Conservation (phyloP, 2,329 filamentous ascomycete genomes). For the Geoglossum cookeanum region DNA sequence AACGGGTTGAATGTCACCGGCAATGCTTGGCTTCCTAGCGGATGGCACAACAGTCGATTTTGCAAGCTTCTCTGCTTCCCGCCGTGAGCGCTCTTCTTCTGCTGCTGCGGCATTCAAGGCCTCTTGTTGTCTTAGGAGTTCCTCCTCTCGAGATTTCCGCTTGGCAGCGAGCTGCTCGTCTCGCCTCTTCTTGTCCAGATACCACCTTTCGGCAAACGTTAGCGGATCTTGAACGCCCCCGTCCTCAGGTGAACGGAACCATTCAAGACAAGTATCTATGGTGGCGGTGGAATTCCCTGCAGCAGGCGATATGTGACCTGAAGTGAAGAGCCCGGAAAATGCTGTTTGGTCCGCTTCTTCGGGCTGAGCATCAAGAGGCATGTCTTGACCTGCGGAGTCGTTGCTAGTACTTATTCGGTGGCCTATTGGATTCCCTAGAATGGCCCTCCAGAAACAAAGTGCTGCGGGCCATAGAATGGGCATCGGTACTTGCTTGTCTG, state of each 20-base stretch:
- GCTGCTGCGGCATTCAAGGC: constrained; percentile 24
- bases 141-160: constrained; percentile 30
- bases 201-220: constrained; percentile 24
- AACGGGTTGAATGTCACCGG: constrained; percentile 29
- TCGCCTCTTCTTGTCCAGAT: constrained; percentile 15
- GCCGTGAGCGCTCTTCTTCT: constrained; percentile 13
- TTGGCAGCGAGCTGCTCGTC: constrained; percentile 30
- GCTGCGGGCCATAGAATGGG: constrained; percentile 2
- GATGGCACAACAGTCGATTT: constrained; percentile 23
- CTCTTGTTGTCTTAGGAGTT: constrained; percentile 17
- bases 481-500: neutral
- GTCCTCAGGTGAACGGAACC: neutral
- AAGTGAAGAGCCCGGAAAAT: neutral
- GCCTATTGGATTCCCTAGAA: neutral
- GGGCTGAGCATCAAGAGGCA: neutral
- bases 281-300: neutral
- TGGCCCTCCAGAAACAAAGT: constrained; percentile 3
- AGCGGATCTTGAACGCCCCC: constrained; percentile 19
- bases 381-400: neutral
- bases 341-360: neutral
- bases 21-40: neutral
- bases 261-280: neutral
- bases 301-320: neutral
- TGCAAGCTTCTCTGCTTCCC: constrained; percentile 28
- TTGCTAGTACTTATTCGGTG: neutral